phyloP scores from a whole-genome alignment of 2,329 filamentous ascomycete genomes.

The Hypoxylon sp. region DNA sequence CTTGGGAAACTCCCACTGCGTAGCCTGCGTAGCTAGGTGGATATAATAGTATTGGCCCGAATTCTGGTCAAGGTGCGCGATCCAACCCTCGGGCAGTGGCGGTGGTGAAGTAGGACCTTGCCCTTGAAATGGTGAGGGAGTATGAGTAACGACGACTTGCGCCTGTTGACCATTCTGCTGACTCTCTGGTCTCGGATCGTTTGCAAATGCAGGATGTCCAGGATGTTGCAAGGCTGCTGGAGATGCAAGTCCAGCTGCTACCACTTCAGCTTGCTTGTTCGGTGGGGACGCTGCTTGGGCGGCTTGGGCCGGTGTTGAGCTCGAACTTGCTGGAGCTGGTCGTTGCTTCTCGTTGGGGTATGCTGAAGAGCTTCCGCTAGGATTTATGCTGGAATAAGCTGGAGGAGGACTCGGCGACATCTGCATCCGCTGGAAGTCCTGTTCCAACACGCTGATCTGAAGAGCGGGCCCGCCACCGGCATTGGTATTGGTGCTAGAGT shows the following conservation, averaged over 20 bases:
- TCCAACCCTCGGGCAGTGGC: slow-evolving; percentile 96
- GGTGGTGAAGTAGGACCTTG: slow-evolving; percentile 83
- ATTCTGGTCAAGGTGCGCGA: slow-evolving; percentile 93
- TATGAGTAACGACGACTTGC: slow-evolving; percentile 56
- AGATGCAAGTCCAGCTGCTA: slow-evolving; percentile 56
- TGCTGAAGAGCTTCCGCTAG: slow-evolving; percentile 61
- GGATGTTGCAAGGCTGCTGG: slow-evolving; percentile 67
- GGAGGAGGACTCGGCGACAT: slow-evolving; percentile 87
- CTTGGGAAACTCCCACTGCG: slow-evolving; percentile 99
- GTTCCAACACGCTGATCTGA: slow-evolving; percentile 80
- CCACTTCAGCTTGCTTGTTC: slow-evolving; percentile 48
- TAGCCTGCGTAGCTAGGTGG: slow-evolving; percentile 92
- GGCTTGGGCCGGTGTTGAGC: slow-evolving; percentile 48
- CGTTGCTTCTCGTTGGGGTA: slow-evolving; percentile 86
- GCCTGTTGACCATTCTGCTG: slow-evolving; percentile 61
- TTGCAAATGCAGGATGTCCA: slow-evolving; percentile 90
- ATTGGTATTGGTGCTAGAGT: slow-evolving; percentile 43
- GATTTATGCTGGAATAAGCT: slow-evolving; percentile 87
- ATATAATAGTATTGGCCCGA: slow-evolving; percentile 99
- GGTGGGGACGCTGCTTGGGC: slow-evolving; percentile 51
- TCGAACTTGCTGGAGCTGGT: slow-evolving; percentile 52
- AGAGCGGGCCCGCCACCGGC: slow-evolving; percentile 52
- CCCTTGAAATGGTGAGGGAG: slow-evolving; percentile 59
- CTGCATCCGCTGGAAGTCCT: slow-evolving; percentile 87
- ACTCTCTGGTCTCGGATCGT: slow-evolving; percentile 73